Base-by-base conservation (phyloP, 2,329 filamentous ascomycete species). In the Biscogniauxia marginata region DNA sequence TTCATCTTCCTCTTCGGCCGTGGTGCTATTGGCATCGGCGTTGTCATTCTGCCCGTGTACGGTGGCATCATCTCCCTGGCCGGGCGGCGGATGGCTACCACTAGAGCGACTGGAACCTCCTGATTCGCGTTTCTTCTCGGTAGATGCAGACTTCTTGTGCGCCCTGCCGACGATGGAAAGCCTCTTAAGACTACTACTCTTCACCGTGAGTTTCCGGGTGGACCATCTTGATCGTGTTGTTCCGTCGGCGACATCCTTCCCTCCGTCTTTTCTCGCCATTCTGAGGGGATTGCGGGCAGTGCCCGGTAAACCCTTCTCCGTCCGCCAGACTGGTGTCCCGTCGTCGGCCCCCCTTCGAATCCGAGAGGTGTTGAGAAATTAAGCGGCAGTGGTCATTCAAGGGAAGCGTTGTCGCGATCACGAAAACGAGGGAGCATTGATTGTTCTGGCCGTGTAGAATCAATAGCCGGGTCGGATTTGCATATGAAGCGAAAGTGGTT, bases 181-280 rank as follows among this genome's bases (percentile, higher is more conserved):
- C 61, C 95, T 87, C 80, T 97, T 98, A 71, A 84, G 82, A 65
- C 82, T 80, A 62, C 89, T 91, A 71, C 87, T 90, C 70, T 86
- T 84, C 67, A 90, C 85, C 13, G 87, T 86, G 73, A 90, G 84
- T 72, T 91, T 90, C 69, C 93, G 90, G n/a, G 95, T 98, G 18
- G 95, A 93, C 95, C 95, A 98, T 85, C 95, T 84, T 73, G 95
- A 87, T 70, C 93, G 84, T 71, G 93, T 91, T 20, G 87, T 88
- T 46, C 83, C 82, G 75, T 81, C 63, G 75, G 58, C 58, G 44
- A 50, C 50, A 22, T 57, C 57, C 52, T 68, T 63, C 50, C 49
- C 68, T 49, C 55, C 64, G 25, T 68, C 67, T 56, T 65, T 70
- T 61, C 71, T 71, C 53, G 71, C 63, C 75, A 76, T 76, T 50